A percentile compares a stretch with the other conserved stretches of the same genome.
Evolutionary conservation across 345 rosid species (phyloP).

Genomic region (Hirschfeldia incana): DNA sequence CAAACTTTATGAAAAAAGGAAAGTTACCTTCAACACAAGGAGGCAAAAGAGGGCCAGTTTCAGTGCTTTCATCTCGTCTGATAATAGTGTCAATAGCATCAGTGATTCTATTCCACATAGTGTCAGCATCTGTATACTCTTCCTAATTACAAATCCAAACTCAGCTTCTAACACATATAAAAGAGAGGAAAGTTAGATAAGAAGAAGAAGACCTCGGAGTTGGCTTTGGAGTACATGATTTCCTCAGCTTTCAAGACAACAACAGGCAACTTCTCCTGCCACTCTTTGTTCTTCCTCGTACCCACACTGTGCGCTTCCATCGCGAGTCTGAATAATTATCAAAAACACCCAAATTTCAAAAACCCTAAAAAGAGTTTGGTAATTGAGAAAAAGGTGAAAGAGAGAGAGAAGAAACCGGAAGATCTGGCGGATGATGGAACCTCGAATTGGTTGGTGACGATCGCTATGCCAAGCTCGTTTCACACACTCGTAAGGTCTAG

Average conservation of each 20-base stretch:
- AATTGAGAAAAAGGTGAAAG: constrained; percentile 24
- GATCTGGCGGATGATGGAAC: constrained; percentile 85
- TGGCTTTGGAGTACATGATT: constrained; percentile 96
- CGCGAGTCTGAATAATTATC: constrained; percentile 52
- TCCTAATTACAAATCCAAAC: constrained; percentile 43
- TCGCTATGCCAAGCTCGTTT: constrained; percentile 98
- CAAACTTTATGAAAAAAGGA: neutral
- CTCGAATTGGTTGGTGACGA: constrained; percentile 84
- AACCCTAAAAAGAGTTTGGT: constrained; percentile 5
- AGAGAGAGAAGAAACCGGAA: constrained; percentile 57
- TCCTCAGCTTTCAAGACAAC: constrained; percentile 91
- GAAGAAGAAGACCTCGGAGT: constrained; percentile 69
- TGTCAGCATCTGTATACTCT: constrained; percentile 73
- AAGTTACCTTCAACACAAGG: constrained; percentile 95
- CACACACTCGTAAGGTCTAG: constrained; percentile 94
- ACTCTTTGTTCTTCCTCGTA: constrained; percentile 85
- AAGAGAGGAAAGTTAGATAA: constrained; percentile 9
- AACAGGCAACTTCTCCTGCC: constrained; percentile 84
- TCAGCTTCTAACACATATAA: neutral
- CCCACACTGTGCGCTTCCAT: constrained; percentile 56
- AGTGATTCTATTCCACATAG: constrained; percentile 88
- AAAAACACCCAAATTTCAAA: constrained; percentile 35
- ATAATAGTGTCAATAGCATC: constrained; percentile 92
- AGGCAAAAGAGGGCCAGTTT: constrained; percentile 85
- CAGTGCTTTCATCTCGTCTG: constrained; percentile 80